Conservation (phyloP, 2,329 filamentous ascomycete genomes). For the Cladophialophora chaetospira region DNA sequence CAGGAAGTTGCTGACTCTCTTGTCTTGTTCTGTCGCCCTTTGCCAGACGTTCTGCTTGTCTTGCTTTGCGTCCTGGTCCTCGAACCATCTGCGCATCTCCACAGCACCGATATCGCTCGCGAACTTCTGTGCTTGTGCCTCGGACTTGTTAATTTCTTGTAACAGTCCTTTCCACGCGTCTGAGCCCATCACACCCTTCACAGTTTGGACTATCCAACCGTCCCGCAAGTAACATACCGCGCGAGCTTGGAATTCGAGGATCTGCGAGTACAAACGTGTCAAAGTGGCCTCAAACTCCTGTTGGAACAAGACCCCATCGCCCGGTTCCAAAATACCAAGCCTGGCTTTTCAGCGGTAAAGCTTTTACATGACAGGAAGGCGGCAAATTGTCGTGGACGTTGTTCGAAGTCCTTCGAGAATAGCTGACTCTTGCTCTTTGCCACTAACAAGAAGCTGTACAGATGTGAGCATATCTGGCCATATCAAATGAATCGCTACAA, state of each 20-base stretch:
- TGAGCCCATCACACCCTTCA: background rate
- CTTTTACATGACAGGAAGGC: background rate
- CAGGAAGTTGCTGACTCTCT: background rate
- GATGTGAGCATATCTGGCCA: background rate
- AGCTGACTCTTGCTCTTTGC: background rate
- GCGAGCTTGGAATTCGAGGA: conserved; percentile 2
- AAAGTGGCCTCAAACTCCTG: background rate
- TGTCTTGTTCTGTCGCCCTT: background rate
- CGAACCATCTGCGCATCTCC: background rate
- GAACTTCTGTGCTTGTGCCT: background rate
- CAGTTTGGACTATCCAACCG: background rate
- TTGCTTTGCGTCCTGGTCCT: background rate
- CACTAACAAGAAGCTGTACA: background rate
- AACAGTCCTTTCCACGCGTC: background rate
- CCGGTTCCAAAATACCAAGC: background rate
- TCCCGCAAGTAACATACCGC: background rate
- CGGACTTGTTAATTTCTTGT: background rate
- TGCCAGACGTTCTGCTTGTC: background rate
- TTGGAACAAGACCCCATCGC: background rate
- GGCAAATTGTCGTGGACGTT: background rate
- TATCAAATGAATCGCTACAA: too few relatives aligned
- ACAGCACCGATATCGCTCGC: background rate
- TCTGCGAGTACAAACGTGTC: background rate
- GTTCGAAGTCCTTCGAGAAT: background rate
- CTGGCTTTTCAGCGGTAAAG: background rate